Conservation (phyloP, 1,284 basidiomycete genomes). For the Rhodotorula sp. region DNA sequence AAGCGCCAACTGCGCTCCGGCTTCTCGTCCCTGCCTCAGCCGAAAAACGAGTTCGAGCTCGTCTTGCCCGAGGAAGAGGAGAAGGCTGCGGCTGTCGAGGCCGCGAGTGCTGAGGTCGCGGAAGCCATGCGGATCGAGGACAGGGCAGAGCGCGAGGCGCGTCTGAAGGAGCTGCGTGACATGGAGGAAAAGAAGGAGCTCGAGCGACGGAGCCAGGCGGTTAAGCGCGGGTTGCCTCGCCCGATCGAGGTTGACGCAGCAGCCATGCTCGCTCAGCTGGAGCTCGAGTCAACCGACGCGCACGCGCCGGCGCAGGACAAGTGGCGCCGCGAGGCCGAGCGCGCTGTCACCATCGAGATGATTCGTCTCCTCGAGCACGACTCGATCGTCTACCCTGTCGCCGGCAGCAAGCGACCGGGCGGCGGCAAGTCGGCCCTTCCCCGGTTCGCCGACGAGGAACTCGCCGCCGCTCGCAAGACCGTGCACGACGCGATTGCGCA, state of each 20-base stretch:
- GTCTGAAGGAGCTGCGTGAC: slow-evolving; percentile 65
- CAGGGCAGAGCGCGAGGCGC: slow-evolving; percentile 86
- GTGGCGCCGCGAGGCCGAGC: slow-evolving; percentile 53
- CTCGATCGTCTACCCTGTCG: slow-evolving; percentile 79
- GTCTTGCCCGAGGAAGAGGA: slow-evolving; percentile 81
- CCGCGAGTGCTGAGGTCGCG: slow-evolving; percentile 24
- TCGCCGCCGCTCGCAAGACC: slow-evolving; percentile 68
- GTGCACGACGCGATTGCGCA: slow-evolving; percentile 79
- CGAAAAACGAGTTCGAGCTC: slow-evolving; percentile 97
- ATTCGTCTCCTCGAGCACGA: slow-evolving; percentile 81
- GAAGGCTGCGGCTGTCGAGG: slow-evolving; percentile 50
- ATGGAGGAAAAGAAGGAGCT: slow-evolving; percentile 75
- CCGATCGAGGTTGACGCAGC: slow-evolving; percentile 77
- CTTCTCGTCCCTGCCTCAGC: slow-evolving; percentile 81
- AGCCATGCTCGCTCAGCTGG: slow-evolving; percentile 57
- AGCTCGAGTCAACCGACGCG: slow-evolving; percentile 59
- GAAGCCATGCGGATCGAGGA: slow-evolving; percentile 67
- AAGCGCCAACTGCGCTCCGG: slow-evolving; percentile 74
- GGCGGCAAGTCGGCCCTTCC: slow-evolving; percentile 72
- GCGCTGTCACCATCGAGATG: slow-evolving; percentile 75
- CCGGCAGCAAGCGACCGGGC: slow-evolving; percentile 73
- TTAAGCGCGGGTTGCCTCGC: slow-evolving; percentile 81
- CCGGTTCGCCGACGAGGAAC: slow-evolving; percentile 70
- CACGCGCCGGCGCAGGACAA: slow-evolving; percentile 42
- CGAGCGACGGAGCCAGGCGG: slow-evolving; percentile 74